Base-by-base conservation (phyloP, 2,329 filamentous ascomycete genomes). In the Pestalotiopsis sp. region DNA sequence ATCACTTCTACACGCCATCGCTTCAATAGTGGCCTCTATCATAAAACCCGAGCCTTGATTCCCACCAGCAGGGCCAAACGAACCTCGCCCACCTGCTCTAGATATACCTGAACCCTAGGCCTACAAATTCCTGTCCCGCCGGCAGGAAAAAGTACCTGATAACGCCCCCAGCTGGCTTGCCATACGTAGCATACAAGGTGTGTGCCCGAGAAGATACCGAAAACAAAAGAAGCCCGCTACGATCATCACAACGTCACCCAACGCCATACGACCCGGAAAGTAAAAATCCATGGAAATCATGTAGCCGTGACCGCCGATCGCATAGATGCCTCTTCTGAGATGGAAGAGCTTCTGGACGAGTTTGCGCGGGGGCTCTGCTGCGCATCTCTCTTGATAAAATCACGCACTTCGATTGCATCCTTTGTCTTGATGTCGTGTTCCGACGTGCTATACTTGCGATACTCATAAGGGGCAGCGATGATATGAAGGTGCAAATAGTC, bases 401-500 rank as follows among this genome's bases (percentile, higher is more conserved):
- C 65, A 38, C 66, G 59, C 20, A 67, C 66, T 25, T 67, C 66
- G 13, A 27, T 20, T 6, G 66, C 66, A 57, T 67, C 66, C 36
- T 62, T 67, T n/a, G 66, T 62, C 27, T 67, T 67, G 20, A 62
- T 62, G 39, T 67, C 66, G 36, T 67, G 66, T 36, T 49, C 57
- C 20, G 66, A 52, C 17, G 66, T 67, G 58, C 66, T 67, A 39
- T 67, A 67, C 25, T 56, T 49, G 39, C 66, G 66, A 36, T 20
- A 67, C 31, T 67, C 41, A 39, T 62, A 52, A 12, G 66, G 57
- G 14, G 66, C 58, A n/a, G 59, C 57, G 25, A 67, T 62, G 36
- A 67, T 67, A 23, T 67, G 66, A 20, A 67, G 66, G 31, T 67
- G 66, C n/a, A 67, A 25, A n/a, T 52, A 63, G 27, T 67, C 39